Evolutionary conservation across 495 filamentous ascomycete species (phyloP), one percentile per base, ranked within the genome.

Genomic region (Lophiotrema nucula): DNA sequence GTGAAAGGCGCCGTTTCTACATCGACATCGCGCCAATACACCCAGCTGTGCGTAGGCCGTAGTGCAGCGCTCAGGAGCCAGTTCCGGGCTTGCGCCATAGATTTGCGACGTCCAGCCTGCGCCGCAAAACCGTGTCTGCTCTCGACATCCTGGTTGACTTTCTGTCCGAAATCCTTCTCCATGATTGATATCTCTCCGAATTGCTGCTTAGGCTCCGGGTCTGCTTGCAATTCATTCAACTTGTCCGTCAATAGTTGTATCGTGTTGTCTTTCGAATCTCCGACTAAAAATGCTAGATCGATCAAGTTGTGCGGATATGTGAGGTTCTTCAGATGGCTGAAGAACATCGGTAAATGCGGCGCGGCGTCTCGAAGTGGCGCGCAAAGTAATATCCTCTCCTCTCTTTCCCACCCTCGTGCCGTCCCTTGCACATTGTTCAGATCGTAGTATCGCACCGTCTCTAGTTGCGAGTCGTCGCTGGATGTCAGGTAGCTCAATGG

Each of bases 11-110:
- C 92, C 5, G 95, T 99, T 73, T 97, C 89, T 12, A 99, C 95
- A 73, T 99, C 95, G 21, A 93, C 95, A 77, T 99, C 95, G 72
- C 95, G 82, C 95, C 95, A 99, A 67, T 99, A 99, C 23, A 99
- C 95, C 95, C 95, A 99, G 65, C 90, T 95, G 68, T 99, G 95
- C 31, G 92, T 92, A 3, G 95, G 95, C 44, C 93, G 82, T 35
- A 99, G 76, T 16, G 95, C 92, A 22, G 95, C 92, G 65, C 90
- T 96, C 56, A 99, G 73, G 45, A 99, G 72, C 95, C 95, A 99
- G 75, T 99, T 99, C 56, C 95, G 81, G 12, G 95, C 95, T 74
- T 96, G 90, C 2, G 95, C 95, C 95, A 99, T 99, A 64, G 92
- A 78, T 74, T 99, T 99, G 63, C 95, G 83, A 60, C 95, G 79